Percentiles rank a stretch among this genome's conserved stretches.
Conservation (phyloP, 163 green algal species). For the Volvox carteri region DNA sequence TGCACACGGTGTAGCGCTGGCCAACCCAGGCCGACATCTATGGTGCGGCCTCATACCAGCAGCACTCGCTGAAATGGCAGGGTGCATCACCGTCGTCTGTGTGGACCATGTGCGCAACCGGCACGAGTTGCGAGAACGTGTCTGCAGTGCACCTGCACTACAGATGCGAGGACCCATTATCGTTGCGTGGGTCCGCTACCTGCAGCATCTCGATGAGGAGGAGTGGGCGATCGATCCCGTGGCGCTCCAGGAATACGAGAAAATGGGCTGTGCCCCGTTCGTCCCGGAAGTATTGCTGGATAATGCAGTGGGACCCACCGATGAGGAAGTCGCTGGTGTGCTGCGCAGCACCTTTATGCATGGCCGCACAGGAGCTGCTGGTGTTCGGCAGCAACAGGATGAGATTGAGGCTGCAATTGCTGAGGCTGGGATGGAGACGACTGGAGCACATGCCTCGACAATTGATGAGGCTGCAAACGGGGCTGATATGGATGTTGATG, state of each 20-base stretch:
- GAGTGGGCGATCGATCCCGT: neutral
- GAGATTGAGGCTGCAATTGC: neutral
- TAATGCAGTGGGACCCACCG: neutral
- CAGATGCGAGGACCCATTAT: constrained; percentile 4
- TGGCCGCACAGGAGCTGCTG: neutral
- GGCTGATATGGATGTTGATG: neutral
- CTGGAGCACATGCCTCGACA: neutral
- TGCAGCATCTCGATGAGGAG: neutral
- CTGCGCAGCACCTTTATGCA: neutral
- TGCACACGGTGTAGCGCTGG: neutral
- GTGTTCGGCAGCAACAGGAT: neutral
- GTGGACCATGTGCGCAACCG: neutral
- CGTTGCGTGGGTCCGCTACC: neutral
- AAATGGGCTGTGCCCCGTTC: neutral
- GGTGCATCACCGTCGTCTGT: neutral
- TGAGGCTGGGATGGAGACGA: neutral
- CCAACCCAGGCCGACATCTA: neutral
- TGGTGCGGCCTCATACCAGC: neutral
- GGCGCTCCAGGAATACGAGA: neutral
- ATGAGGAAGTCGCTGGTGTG: neutral
- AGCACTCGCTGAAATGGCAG: neutral
- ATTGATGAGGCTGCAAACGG: neutral
- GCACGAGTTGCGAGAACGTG: neutral
- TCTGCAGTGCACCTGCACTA: neutral
- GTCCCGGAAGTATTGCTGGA: neutral